These are phyloP conservation scores for Spinellus fusiger DNA, from an alignment of 192 early-diverging fungal genomes.

Conservation along the genomic window DNA sequence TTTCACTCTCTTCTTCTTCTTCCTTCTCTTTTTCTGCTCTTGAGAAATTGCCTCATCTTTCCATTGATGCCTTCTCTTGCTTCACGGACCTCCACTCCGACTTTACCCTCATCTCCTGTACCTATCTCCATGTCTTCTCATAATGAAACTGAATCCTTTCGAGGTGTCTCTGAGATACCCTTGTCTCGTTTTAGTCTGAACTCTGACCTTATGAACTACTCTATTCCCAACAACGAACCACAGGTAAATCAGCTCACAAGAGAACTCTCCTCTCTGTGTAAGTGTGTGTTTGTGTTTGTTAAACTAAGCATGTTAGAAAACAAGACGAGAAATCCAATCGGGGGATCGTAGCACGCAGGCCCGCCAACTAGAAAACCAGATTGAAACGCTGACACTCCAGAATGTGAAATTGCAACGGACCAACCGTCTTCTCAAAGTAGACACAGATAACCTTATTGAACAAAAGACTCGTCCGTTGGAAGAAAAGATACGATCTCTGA, in stretches of 20 bases:
- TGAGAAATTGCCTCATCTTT: neutral
- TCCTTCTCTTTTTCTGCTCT: neutral
- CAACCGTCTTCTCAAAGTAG: constrained; percentile 36
- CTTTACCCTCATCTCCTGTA: neutral
- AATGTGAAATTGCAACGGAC: constrained; percentile 35
- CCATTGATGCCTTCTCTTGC: neutral
- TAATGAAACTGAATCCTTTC: neutral
- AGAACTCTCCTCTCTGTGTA: no score
- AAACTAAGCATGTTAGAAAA: neutral
- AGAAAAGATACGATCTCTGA: constrained; percentile 23
- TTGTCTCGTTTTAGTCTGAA: constrained; percentile 31
- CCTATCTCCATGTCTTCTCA: neutral
- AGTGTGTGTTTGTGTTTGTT: neutral
- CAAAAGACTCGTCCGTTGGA: constrained; percentile 30
- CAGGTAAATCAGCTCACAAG: constrained; percentile 9
- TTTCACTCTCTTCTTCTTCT: neutral
- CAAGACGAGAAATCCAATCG: constrained; percentile 25
- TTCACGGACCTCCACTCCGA: neutral
- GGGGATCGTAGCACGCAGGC: constrained; percentile 28
- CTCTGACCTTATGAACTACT: constrained; percentile 39
- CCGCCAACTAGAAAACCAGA: constrained; percentile 30
- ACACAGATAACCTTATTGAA: constrained; percentile 36
- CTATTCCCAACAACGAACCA: constrained; percentile 31
- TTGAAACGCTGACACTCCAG: constrained; percentile 30
- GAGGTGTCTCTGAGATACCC: neutral